Evolutionary conservation across 129 eudicot species (phyloP), one percentile per base, ranked within the genome.

Genomic region (Flaveria linearis): DNA sequence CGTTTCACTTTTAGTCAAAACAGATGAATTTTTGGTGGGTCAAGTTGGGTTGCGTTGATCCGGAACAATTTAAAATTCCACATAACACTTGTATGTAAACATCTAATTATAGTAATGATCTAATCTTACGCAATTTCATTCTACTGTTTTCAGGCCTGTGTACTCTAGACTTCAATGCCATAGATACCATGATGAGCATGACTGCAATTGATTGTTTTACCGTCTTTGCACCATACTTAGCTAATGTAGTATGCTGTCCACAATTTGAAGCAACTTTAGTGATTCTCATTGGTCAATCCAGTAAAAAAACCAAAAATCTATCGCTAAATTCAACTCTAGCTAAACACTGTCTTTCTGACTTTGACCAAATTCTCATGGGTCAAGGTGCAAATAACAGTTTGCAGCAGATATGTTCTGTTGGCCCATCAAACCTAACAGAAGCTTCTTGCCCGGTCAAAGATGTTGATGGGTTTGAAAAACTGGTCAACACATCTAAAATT

Each of bases 201-300:
- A 85, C 98, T 36, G 78, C 98, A 55, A 84, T 89, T 55, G 97
- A 94, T 73, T 94, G 98, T 82, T 81, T 91, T 49, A 85, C 97
- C n/a, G 85, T 76, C 16, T 89, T 91, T 80, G 98, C 98, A 10
- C 96, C 96, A 42, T 83, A 77, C 69, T 80, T 94, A 16, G 98
- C 97, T 22, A 94, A 94, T 67, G 96, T 91, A n/a, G 92, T 94
- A 60, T 94, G 98, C 62, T 94, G 98, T 64, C 98, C 98, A 13
- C 98, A 94, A 68, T 80, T 94, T 7, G 88, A 94, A 82, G 96
- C 98, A 74, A 91, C 90, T 49, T 77, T 94, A 41, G 72, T 80
- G n/a, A 83, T 94, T 82, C 98, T 94, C 28, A 80, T 91, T 65
- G 98, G 98, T 46, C 97, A 91, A 75, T 91, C 90, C 36, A 91